Percentiles rank a stretch among this genome's conserved stretches.
Conservation (phyloP, 495 filamentous ascomycete species). For the Penicillium canariense region DNA sequence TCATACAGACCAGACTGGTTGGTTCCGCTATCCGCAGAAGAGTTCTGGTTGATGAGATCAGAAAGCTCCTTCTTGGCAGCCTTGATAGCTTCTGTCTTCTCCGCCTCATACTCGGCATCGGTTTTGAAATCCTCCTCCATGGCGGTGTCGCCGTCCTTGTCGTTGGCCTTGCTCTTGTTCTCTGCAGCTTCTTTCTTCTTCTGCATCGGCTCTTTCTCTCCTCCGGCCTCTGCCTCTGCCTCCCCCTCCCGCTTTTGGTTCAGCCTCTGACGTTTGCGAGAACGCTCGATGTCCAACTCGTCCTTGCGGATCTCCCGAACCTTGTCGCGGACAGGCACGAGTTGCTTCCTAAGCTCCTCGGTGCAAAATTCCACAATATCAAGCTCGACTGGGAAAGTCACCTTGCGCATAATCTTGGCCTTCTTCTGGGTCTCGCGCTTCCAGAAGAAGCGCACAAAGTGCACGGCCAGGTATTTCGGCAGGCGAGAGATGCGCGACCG, state of each 20-base stretch:
- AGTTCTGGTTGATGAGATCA: conserved; percentile 65
- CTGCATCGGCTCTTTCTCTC: conserved; percentile 44
- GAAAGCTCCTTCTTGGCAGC: conserved; percentile 82
- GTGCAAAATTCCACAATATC: conserved; percentile 95
- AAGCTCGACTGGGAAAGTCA: conserved; percentile 89
- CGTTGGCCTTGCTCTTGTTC: conserved; percentile 51
- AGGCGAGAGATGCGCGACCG: conserved; percentile 81
- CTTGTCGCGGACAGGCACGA: conserved; percentile 90
- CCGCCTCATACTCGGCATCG: conserved; percentile 86
- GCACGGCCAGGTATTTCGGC: conserved; percentile 93
- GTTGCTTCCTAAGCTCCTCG: conserved; percentile 75
- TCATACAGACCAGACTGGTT: conserved; percentile 95
- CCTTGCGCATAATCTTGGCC: conserved; percentile 99
- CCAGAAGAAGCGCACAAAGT: conserved; percentile 99
- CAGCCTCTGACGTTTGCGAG: conserved; percentile 82
- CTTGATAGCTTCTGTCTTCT: conserved; percentile 68
- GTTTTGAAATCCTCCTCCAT: conserved; percentile 84
- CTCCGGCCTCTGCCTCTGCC: conserved; percentile 35
- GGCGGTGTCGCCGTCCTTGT: conserved; percentile 63
- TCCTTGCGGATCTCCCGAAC: conserved; percentile 94
- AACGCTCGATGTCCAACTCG: conserved; percentile 82
- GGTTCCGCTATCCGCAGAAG: conserved; percentile 72
- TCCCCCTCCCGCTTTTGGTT: conserved; percentile 62
- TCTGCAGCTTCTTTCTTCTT: conserved; percentile 52
- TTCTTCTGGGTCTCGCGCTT: conserved; percentile 92